Conservation (phyloP, 805 yeast genomes). For the Schwanniomyces polymorphus region DNA sequence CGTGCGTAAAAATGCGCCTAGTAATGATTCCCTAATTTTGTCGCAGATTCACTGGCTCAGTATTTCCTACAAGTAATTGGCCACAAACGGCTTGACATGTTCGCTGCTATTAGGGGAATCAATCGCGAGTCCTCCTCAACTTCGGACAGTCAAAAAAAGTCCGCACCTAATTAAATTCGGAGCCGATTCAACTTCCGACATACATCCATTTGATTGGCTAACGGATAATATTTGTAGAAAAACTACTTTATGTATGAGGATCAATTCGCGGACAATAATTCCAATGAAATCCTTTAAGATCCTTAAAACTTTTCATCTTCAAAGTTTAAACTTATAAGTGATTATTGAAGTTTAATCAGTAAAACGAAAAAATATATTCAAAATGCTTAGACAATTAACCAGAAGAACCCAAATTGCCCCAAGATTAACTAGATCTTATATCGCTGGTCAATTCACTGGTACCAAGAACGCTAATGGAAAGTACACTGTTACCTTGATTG, state of each 20-base stretch:
- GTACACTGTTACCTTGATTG: slow-evolving; percentile 91
- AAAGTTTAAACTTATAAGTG: background rate
- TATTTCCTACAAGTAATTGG: too few species aligned
- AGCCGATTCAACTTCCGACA: background rate
- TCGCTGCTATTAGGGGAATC: background rate
- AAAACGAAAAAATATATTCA: slow-evolving; percentile 4
- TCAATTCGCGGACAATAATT: slow-evolving; percentile 3
- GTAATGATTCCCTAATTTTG: too few species aligned
- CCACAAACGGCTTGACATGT: too few species aligned
- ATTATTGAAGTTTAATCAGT: background rate
- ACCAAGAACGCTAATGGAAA: slow-evolving; percentile 72
- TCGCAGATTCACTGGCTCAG: too few species aligned
- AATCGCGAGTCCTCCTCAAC: background rate
- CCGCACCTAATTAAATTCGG: background rate
- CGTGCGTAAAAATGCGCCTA: too few species aligned
- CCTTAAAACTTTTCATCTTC: slow-evolving; percentile 2
- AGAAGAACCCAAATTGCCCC: slow-evolving; percentile 24
- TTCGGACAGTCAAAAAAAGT: background rate
- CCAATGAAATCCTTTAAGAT: slow-evolving; percentile 1
- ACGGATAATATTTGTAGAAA: background rate
- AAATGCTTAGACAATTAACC: slow-evolving; percentile 36
- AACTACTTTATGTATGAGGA: slow-evolving; percentile 1
- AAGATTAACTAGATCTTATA: slow-evolving; percentile 43
- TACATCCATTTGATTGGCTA: slow-evolving; percentile 1
- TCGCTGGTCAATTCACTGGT: slow-evolving; percentile 69